phyloP scores from a whole-genome alignment of 2,329 filamentous ascomycete genomes.

The Volutella citrinella region DNA sequence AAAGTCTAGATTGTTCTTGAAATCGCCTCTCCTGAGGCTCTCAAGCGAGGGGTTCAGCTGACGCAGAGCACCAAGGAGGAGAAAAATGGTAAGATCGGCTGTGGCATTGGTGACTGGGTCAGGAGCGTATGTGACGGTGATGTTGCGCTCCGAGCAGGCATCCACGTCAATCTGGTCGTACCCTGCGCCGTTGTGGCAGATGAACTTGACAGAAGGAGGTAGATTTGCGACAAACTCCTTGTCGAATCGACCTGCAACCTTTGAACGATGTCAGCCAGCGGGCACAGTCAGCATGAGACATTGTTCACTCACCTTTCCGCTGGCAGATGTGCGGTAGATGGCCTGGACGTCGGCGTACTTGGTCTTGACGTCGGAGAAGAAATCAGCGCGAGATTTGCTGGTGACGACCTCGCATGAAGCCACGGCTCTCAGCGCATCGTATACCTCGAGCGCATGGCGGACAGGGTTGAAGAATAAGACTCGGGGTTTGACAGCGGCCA shows the following conservation, averaged over 20 bases:
- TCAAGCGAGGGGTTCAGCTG: slow-evolving; percentile 61
- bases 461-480: slow-evolving; percentile 22
- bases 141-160: slow-evolving; percentile 49
- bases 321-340: slow-evolving; percentile 23
- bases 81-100: slow-evolving; percentile 67
- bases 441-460: slow-evolving; percentile 11
- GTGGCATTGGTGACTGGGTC: slow-evolving; percentile 67
- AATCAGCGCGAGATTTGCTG: slow-evolving; percentile 13
- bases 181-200: slow-evolving; percentile 46
- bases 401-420: slow-evolving; percentile 16
- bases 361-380: slow-evolving; percentile 15
- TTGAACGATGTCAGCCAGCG: not conserved
- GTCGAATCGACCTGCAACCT: slow-evolving; percentile 17
- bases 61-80: slow-evolving; percentile 67
- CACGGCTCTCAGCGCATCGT: slow-evolving; percentile 10
- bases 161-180: slow-evolving; percentile 69
- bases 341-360: slow-evolving; percentile 17
- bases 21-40: slow-evolving; percentile 56
- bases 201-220: slow-evolving; percentile 38
- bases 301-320: slow-evolving; percentile 9
- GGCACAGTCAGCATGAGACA: not conserved
- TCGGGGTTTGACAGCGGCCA: slow-evolving; percentile 10
- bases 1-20: slow-evolving; percentile 51
- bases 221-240: slow-evolving; percentile 13
- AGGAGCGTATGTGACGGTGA: slow-evolving; percentile 66